Evolutionary conservation across 2,329 filamentous ascomycete species (phyloP).

Genomic region (Aureobasidium pullulans): DNA sequence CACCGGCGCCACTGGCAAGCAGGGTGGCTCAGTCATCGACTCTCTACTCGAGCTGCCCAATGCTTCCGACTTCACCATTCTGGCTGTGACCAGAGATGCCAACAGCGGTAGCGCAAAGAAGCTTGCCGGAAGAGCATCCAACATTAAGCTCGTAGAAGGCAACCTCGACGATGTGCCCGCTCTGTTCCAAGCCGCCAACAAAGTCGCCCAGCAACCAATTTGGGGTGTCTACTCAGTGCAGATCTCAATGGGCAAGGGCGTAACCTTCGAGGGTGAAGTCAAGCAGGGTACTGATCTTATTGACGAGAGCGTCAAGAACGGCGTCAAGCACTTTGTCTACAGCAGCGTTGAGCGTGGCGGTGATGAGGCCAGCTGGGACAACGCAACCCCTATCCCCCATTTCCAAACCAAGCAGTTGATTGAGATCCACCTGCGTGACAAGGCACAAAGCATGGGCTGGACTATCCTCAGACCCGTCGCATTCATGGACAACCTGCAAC

Average conservation of each 20-base stretch:
- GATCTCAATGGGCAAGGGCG: conserved; percentile 37
- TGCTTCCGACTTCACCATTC: conserved; percentile 39
- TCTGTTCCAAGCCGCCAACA: conserved; percentile 42
- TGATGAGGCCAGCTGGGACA: conserved; percentile 44
- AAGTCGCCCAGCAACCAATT: conserved; percentile 19
- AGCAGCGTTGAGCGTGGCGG: conserved; percentile 58
- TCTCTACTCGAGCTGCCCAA: conserved; percentile 24
- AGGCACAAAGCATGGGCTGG: conserved; percentile 48
- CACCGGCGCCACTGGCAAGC: conserved; percentile 41
- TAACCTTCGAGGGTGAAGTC: conserved; percentile 41
- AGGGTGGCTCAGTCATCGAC: conserved; percentile 37
- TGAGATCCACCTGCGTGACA: conserved; percentile 51
- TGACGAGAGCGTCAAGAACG: conserved; percentile 48
- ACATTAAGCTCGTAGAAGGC: conserved; percentile 48
- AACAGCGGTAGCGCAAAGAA: conserved; percentile 42
- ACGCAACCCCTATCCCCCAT: conserved; percentile 52
- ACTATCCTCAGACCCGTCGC: conserved; percentile 55
- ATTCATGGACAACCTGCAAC: conserved; percentile 55
- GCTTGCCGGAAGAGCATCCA: conserved; percentile 33
- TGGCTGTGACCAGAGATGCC: conserved; percentile 50
- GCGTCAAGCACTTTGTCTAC: conserved; percentile 58
- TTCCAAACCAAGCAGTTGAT: conserved; percentile 51
- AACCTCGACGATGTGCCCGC: conserved; percentile 43
- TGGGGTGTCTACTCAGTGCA: conserved; percentile 56
- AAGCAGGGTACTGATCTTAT: conserved; percentile 53